Evolutionary conservation across 257 asterid species (phyloP), one percentile per base, ranked within the genome.

Genomic region (Scutellaria minor): DNA sequence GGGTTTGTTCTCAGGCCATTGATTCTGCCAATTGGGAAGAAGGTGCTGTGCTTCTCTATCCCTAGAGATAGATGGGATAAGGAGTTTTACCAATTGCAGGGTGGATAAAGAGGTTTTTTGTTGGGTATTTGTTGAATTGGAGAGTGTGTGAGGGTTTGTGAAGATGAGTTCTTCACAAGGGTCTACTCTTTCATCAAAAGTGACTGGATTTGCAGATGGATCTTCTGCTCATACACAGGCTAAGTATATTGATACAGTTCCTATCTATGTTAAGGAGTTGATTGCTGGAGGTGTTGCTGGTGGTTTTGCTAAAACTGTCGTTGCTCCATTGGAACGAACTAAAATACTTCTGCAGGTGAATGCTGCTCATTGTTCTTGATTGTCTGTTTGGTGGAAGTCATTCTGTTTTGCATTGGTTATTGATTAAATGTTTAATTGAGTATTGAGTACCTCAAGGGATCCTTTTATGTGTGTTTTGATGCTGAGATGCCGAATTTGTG

Each of bases 211-310:
- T 66, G 86, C 83, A 20, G 97, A 86, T 46, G 85, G 88, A 31
- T 62, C 89, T 42, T 39, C 96, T 22, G 74, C 80, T 14, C 87
- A 22, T 68, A 65, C 75, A 69, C 90, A 85, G 59, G 82, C 81
- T 65, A 82, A 81, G 14, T 86, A 72, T 74, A 46, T 95, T 10
- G 97, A 92, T 77, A 53, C 64, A 44, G 80, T 95, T 77, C 99
- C 99, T 9, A 75, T 87, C 9, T 95, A 86, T 80, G 98, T 86
- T 24, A 95, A 88, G 85, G 99, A 95, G 85, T 78, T 95, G 77
- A 95, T 95, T 78, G 97, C 99, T 71, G 99, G 99, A 15, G 99
- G 98, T 45, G 84, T 96, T 14, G 98, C 99, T 48, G 99, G 99
- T 41, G 99, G 90, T 10, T 55, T 92, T 74, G 94, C 99, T 35